Evolutionary conservation across 75 land plant genomes (phyloP), one percentile per base, ranked within the genome.

Genomic region (Pinus tabuliformis): DNA sequence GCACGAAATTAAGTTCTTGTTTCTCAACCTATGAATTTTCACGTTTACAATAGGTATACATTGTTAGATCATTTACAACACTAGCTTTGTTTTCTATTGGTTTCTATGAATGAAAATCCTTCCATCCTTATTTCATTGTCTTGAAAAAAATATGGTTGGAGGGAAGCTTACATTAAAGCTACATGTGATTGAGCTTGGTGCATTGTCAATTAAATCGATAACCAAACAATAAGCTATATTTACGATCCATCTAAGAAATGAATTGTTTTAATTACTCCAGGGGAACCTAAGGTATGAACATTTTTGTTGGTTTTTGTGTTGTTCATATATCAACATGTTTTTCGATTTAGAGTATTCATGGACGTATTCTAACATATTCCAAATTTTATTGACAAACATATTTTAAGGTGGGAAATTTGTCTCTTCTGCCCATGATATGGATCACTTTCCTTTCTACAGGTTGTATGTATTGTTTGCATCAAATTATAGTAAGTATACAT

Each of bases 181-280:
- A 81, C 99, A 96, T 83, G 91, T 96, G 4, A 96, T 96, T 83
- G 99, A 96, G 78, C 91, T 96, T 77, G 97, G 99, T 66, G 97
- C 97, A n/a, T 93, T 94, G 76, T 93, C 89, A 92, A 26, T 26
- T 26, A 0, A 26, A 26, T 26, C 26, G 26, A 26, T 26, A 26
- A 97, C 81, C 99, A 97, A 59, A 91, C 95, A 72, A 97, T 97
- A 11, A 97, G 95, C 76, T 97, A 95, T 74, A 83, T 93, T 20
- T 95, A 95, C 81, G 98, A 97, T 84, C 92, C 95, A 22, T 71
- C 93, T 71, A 95, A 95, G 66, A 97, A 97, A 81, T 97, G 99
- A 24, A 26, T 26, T 26, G 26, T 26, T 26, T 26, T 26, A 73
- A 97, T 97, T 81, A 95, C 99, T 60, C 98, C 98, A 78, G 99